Evolutionary conservation across 2,329 filamentous ascomycete species (phyloP).

Genomic region (Parafenestella ontariensis): DNA sequence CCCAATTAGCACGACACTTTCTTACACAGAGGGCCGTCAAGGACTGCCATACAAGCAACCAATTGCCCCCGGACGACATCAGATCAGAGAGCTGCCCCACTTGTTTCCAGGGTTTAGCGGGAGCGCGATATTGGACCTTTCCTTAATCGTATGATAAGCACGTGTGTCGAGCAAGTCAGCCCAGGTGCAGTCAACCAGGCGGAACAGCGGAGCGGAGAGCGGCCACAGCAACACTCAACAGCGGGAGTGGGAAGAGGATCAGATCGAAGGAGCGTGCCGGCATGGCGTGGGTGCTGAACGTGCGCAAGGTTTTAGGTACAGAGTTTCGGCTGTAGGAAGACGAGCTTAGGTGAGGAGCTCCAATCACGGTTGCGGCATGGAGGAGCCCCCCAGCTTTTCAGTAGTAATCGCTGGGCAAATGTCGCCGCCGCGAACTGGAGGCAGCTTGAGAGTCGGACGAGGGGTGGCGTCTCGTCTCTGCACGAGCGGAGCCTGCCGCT

Average conservation of each 20-base stretch:
- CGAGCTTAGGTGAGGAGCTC: conserved; percentile 35
- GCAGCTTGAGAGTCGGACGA: conserved; percentile 27
- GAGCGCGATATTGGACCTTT: conserved; percentile 42
- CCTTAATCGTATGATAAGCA: conserved; percentile 44
- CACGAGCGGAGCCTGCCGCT: conserved; percentile 27
- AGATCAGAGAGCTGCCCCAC: no score
- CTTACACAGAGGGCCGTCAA: no score
- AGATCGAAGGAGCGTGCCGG: conserved; percentile 11
- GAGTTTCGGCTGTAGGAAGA: conserved; percentile 7
- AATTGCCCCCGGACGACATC: no score
- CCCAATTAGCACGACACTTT: conserved; percentile 18
- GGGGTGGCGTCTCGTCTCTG: conserved; percentile 30
- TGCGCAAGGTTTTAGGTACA: conserved; percentile 6
- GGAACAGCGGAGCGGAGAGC: conserved; percentile 18
- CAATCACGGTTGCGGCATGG: conserved; percentile 33
- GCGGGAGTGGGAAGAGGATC: conserved; percentile 3
- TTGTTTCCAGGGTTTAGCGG: conserved; percentile 49
- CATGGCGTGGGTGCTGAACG: conserved; percentile 14
- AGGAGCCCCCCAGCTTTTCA: conserved; percentile 29
- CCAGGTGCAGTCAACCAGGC: conserved; percentile 11
- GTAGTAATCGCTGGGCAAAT: conserved; percentile 21
- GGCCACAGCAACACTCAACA: conserved; percentile 8
- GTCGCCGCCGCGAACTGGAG: conserved; percentile 19
- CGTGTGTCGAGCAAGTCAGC: conserved; percentile 37
- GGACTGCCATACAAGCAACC: no score